A percentile compares a stretch with the other conserved stretches of the same genome.
phyloP scores from a whole-genome alignment of 2,329 filamentous ascomycete genomes.

The Alternaria panax region DNA sequence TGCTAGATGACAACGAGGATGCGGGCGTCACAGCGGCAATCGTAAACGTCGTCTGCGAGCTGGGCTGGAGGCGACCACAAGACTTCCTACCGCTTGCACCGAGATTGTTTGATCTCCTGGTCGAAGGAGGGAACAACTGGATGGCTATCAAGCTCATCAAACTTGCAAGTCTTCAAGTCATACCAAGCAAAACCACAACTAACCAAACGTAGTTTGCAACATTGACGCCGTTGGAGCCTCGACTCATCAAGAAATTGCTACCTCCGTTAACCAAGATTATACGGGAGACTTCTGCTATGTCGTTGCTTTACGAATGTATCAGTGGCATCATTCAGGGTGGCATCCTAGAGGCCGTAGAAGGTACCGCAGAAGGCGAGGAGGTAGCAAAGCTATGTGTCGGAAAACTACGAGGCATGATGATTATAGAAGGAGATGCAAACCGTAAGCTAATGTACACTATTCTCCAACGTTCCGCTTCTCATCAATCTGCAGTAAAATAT shows the following conservation, averaged over 20 bases:
- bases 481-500: conserved; percentile 77
- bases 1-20: conserved; percentile 90
- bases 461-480: conserved; percentile 19
- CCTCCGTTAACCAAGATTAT: conserved; percentile 93
- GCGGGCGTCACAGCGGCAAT: conserved; percentile 93
- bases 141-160: conserved; percentile 99
- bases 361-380: conserved; percentile 83
- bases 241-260: conserved; percentile 87
- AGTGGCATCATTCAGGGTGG: conserved; percentile 98
- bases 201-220: conserved; percentile 77
- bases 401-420: conserved; percentile 92
- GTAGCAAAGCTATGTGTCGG: conserved; percentile 90
- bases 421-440: conserved; percentile 92
- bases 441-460: conserved; percentile 61
- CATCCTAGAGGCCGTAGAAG: conserved; percentile 83
- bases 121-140: conserved; percentile 96
- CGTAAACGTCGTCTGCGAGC: conserved; percentile 94
- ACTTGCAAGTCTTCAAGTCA: conserved; percentile 65
- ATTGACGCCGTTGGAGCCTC: conserved; percentile 88
- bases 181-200: conserved; percentile 7
- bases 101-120: conserved; percentile 87
- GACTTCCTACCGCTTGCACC: conserved; percentile 94
- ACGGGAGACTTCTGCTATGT: conserved; percentile 95
- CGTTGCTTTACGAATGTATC: conserved; percentile 96
- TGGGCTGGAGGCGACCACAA: conserved; percentile 91